Base-by-base conservation (phyloP, 2,329 filamentous ascomycete species). In the Beauveria asiatica region DNA sequence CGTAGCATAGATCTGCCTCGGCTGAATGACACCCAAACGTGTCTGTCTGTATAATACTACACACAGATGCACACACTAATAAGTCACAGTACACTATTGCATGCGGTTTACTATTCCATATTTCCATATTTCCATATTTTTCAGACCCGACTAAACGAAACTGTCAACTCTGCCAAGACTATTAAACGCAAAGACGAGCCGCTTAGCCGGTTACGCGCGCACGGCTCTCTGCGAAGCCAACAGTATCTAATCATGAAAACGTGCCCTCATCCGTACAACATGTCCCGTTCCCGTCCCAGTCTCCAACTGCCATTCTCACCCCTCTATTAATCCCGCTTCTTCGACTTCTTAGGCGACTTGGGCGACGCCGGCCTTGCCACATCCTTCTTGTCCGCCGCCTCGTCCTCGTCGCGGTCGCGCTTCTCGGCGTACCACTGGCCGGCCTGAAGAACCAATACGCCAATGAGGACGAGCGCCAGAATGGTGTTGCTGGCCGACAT, bases 341-440 rank as follows among this genome's bases (percentile, higher is more conserved):
- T 68, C 41, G 64, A 61, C 41, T 68, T 53, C 33, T 57, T 62
- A 55, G 54, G 39, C 13, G 53, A 39, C 33, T 56, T 62, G 11
- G 67, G 63, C 19, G 64, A 57, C 50, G 67, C 64, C 3, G 53
- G 53, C 19, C 37, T 67, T 21, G 64, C 61, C 27, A 65, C 72
- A 60, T 72, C 66, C 63, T 71, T 78, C 73, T 79, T 75, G 66
- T 86, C 83, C 64, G 87, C 80, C 70, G 84, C 82, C 69, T 83
- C 84, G 60, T 83, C 80, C 74, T 97, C 92, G 72, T 92, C 88
- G 69, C 82, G 81, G 75, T 97, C 92, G 77, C 95, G 95, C 71
- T 90, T 83, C 82, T 97, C 92, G 27, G 94, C 94, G 77, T 99
- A 99, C 94, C 93, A 97, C 81, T 97, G 91, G 11, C 94, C 94